Evolutionary conservation across 768 basidiomycete genomes (phyloP), one percentile per base, ranked within the genome.

Genomic region (Pleurotus djamor): DNA sequence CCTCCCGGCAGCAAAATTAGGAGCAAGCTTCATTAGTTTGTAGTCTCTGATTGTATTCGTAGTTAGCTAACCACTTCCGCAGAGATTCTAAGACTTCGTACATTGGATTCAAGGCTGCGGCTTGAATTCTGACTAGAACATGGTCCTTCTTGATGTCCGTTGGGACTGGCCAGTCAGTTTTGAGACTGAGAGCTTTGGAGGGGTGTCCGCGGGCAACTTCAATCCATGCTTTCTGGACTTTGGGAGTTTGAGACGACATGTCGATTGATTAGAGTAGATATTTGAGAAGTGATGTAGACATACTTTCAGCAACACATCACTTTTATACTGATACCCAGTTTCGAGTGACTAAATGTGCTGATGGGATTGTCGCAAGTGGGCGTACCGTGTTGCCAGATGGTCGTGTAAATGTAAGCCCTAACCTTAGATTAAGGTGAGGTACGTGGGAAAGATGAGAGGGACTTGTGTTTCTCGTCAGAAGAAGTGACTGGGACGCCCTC

Each of bases 81-180:
- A 58, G 14, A 57, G 17, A 32, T 8, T 43, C 8, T 34, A 16
- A 3, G 44, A n/a, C 34, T 37, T 65, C 81, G 61, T 68, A 88
- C 84, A 85, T 77, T 1, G 89, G 89, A 65, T 93, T 93, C 44
- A 92, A 73, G 0, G 87, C 86, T 0, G 79, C 81, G 8, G 83
- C 80, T 21, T 73, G 70, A 3, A 86, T 75, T 59, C 76, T 76
- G 52, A 88, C 74, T 12, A 86, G 76, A 10, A 88, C 74, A 60
- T 83, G 71, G 3, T 76, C 79, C 14, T 63, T 51, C 10, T 66
- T 60, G 0, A 81, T 72, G 9, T 71, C 68, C 3, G 60, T 59
- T 0, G 65, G 65, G 13, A 64, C 36, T 17, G 49, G 21, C 6
- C 63, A 58, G 35, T 60, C 63, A 2, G 79, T 57, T 41, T 57